A percentile compares a stretch with the other conserved stretches of the same genome.
Conservation (phyloP, 208 protist genomes). For the Trichomonas gallinae region DNA sequence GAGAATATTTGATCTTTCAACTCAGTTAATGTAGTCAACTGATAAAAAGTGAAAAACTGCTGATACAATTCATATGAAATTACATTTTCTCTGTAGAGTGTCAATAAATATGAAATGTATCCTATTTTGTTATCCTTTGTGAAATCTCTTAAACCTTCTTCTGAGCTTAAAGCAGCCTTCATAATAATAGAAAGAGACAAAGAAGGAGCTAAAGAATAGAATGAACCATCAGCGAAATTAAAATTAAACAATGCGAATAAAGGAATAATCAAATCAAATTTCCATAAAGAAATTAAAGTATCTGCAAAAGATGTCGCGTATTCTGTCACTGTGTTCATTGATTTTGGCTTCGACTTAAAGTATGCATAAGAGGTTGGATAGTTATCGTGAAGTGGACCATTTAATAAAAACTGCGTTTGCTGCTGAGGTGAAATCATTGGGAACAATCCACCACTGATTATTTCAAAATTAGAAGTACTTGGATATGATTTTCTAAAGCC, state of each 20-base stretch:
- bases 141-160: neutral
- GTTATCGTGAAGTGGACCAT: neutral
- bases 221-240: neutral
- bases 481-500: neutral
- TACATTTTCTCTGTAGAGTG: neutral
- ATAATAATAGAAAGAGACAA: neutral
- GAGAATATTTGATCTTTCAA: neutral
- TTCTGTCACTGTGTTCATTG: neutral
- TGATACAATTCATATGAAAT: neutral
- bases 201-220: neutral
- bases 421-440: neutral
- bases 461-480: neutral
- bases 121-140: neutral
- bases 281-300: neutral
- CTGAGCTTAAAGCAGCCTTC: neutral
- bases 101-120: neutral
- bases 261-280: neutral
- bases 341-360: neutral
- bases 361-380: neutral
- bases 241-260: neutral
- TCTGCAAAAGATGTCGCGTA: neutral
- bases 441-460: neutral
- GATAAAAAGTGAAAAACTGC: neutral
- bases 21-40: neutral
- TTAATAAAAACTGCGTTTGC: neutral